A percentile compares a stretch with the other conserved stretches of the same genome.
Evolutionary conservation across 768 basidiomycete species (phyloP).

Genomic region (Favolaschia claudopus): DNA sequence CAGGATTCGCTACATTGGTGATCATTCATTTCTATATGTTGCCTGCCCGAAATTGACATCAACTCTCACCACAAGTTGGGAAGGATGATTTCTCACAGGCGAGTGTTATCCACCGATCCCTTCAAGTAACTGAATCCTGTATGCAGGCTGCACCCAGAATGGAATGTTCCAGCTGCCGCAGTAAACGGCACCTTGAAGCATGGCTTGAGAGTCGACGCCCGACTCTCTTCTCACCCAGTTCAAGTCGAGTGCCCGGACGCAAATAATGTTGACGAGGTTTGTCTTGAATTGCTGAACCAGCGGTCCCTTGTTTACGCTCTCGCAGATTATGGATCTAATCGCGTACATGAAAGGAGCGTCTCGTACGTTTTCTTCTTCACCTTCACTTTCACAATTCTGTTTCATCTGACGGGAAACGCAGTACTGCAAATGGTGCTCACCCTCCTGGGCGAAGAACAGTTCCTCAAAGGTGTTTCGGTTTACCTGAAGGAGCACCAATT

Average conservation of each 20-base stretch:
- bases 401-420: constrained; percentile 4
- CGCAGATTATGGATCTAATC: constrained; percentile 4
- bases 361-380: background rate
- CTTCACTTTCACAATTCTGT: no score
- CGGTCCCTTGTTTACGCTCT: no score
- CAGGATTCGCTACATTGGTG: constrained; percentile 10
- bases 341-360: constrained; percentile 6
- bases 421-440: constrained; percentile 74
- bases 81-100: background rate
- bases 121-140: background rate
- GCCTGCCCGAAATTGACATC: background rate
- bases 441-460: constrained; percentile 69
- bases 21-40: background rate
- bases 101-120: background rate
- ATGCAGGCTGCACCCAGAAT: constrained; percentile 50
- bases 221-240: constrained; percentile 71
- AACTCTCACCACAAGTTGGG: constrained; percentile 1
- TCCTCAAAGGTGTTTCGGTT: constrained; percentile 69
- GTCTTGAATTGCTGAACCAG: background rate
- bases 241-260: constrained; percentile 71
- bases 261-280: constrained; percentile 60
- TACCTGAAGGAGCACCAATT: constrained; percentile 75
- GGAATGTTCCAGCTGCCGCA: constrained; percentile 65
- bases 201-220: constrained; percentile 67
- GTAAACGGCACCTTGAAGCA: constrained; percentile 57